Evolutionary conservation across 768 basidiomycete genomes (phyloP).

Genomic region (Exsudoporus frostii): DNA sequence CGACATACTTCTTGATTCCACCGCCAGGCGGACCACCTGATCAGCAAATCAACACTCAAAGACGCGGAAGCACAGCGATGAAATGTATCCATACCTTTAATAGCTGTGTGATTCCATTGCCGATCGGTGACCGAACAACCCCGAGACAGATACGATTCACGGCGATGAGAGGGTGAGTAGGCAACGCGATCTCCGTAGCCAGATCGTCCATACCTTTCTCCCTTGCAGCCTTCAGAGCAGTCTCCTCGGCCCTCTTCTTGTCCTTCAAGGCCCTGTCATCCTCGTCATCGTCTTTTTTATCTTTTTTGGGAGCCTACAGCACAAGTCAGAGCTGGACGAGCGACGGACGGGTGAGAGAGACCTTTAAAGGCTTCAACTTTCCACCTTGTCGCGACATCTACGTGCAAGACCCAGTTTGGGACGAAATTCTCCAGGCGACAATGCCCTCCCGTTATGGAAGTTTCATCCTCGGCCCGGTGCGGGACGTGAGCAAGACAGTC

Average conservation of each 20-base stretch:
- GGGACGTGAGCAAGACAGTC: not conserved
- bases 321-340: not conserved
- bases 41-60: not conserved
- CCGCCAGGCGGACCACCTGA: constrained; percentile 65
- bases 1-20: constrained; percentile 84
- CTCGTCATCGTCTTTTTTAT: constrained; percentile 66
- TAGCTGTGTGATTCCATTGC: constrained; percentile 16
- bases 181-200: not conserved
- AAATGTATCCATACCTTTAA: constrained; percentile 26
- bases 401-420: not conserved
- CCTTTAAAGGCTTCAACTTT: constrained; percentile 88
- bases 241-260: constrained; percentile 72
- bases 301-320: constrained; percentile 77
- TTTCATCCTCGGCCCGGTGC: not conserved
- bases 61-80: constrained; percentile 3
- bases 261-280: constrained; percentile 73
- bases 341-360: not conserved
- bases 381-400: constrained; percentile 64
- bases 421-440: not conserved
- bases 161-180: not conserved
- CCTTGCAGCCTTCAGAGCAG: constrained; percentile 66
- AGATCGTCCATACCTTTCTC: constrained; percentile 55
- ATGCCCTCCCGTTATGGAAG: constrained; percentile 6
- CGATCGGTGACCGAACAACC: not conserved
- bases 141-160: not conserved